These are phyloP conservation scores for Naegleria fowleri DNA, from an alignment of 208 protist species.

Conservation along the genomic window DNA sequence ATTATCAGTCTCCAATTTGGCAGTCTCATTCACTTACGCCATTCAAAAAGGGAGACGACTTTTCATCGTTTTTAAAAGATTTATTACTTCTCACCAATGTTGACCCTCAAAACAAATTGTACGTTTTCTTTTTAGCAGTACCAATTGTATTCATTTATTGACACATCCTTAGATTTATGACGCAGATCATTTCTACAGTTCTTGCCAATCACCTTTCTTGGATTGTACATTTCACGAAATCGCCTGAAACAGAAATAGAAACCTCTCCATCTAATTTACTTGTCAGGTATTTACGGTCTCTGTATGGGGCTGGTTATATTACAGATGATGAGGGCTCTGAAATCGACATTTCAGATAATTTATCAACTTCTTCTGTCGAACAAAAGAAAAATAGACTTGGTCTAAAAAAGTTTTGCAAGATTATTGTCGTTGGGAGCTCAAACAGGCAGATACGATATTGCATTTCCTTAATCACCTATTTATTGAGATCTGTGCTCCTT, in stretches of 20 bases:
- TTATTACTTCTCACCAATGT: background rate
- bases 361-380: background rate
- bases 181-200: background rate
- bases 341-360: too few species aligned
- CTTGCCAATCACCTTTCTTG: background rate
- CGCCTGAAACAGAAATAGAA: background rate
- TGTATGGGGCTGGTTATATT: background rate
- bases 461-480: background rate
- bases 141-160: too few species aligned
- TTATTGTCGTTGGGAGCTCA: background rate
- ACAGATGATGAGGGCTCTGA: too few species aligned
- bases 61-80: background rate
- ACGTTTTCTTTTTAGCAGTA: too few species aligned
- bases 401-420: slow-evolving; percentile 14
- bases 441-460: background rate
- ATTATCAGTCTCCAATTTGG: background rate
- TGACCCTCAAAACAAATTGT: background rate
- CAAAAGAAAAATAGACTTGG: background rate
- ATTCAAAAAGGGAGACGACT: background rate
- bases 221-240: background rate
- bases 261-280: background rate
- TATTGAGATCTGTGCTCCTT: background rate
- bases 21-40: background rate
- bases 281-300: background rate
- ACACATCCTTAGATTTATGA: background rate